Evolutionary conservation across 768 basidiomycete genomes (phyloP).

Genomic region (Terana coerulea): DNA sequence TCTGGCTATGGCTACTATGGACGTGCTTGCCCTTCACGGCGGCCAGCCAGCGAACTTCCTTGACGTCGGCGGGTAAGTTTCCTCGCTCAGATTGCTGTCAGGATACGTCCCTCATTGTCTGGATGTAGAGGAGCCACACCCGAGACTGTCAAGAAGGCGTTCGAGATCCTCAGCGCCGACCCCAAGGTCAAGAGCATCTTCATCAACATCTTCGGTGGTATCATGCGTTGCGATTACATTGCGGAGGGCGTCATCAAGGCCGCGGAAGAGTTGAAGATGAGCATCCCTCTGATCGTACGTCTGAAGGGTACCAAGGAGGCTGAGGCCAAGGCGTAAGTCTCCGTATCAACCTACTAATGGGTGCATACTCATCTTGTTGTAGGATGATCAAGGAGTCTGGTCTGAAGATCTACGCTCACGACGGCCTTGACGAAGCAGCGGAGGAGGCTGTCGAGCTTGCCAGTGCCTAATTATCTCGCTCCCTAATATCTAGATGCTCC

Average conservation of each 20-base stretch:
- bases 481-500: neutral
- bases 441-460: slow-evolving; percentile 74
- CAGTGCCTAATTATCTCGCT: slow-evolving; percentile 20
- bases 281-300: slow-evolving; percentile 87
- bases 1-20: slow-evolving; percentile 99
- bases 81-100: slow-evolving; percentile 4
- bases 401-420: slow-evolving; percentile 89
- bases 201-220: slow-evolving; percentile 97
- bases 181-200: slow-evolving; percentile 97
- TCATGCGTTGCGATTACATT: slow-evolving; percentile 99
- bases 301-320: slow-evolving; percentile 96
- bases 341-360: slow-evolving; percentile 4
- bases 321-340: slow-evolving; percentile 90
- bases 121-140: slow-evolving; percentile 84
- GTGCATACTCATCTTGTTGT: slow-evolving; percentile 9
- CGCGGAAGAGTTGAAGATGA: slow-evolving; percentile 83
- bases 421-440: slow-evolving; percentile 90
- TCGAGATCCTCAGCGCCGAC: slow-evolving; percentile 89
- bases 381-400: slow-evolving; percentile 95
- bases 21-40: slow-evolving; percentile 94
- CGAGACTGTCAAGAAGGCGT: slow-evolving; percentile 99
- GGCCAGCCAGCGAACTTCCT: slow-evolving; percentile 98
- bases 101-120: neutral
- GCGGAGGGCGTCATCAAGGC: slow-evolving; percentile 99
- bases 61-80: slow-evolving; percentile 86